Conservation (phyloP, 78 protist species). For the Dictyostelium brefeldianum region DNA sequence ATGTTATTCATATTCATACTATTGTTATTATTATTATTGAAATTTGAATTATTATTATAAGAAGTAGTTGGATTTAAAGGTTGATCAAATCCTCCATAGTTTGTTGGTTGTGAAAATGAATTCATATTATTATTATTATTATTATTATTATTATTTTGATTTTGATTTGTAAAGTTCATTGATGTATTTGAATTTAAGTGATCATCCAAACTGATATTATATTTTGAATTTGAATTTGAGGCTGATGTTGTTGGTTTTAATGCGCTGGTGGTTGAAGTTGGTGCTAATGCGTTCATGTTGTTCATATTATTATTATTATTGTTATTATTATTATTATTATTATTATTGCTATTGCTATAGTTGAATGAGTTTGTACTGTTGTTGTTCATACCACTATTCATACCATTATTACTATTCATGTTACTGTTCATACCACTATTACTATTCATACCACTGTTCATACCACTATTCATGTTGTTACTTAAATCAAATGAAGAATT, state of each 20-base stretch:
- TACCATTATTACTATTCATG: not conserved
- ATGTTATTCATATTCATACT: not conserved
- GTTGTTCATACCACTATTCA: not conserved
- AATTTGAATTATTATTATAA: not conserved
- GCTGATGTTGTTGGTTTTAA: not conserved
- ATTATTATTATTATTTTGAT: not conserved
- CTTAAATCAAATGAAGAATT: not conserved
- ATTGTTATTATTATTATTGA: not conserved
- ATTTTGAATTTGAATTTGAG: not conserved
- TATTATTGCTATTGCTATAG: no score
- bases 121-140: not conserved
- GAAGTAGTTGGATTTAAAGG: not conserved
- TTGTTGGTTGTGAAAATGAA: not conserved
- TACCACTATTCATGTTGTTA: not conserved
- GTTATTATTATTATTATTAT: no score
- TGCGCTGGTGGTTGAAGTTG: not conserved
- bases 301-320: no score
- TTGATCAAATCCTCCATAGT: not conserved
- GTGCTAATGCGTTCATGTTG: not conserved
- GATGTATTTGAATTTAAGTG: not conserved
- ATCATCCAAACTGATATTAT: constrained; percentile 10
- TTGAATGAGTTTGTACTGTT: not conserved
- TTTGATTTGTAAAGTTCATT: not conserved
- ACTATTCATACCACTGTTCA: not conserved
- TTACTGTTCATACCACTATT: not conserved